Evolutionary conservation across 2,329 filamentous ascomycete species (phyloP), one percentile per base, ranked within the genome.

Genomic region (Cryphonectria carpinicola): DNA sequence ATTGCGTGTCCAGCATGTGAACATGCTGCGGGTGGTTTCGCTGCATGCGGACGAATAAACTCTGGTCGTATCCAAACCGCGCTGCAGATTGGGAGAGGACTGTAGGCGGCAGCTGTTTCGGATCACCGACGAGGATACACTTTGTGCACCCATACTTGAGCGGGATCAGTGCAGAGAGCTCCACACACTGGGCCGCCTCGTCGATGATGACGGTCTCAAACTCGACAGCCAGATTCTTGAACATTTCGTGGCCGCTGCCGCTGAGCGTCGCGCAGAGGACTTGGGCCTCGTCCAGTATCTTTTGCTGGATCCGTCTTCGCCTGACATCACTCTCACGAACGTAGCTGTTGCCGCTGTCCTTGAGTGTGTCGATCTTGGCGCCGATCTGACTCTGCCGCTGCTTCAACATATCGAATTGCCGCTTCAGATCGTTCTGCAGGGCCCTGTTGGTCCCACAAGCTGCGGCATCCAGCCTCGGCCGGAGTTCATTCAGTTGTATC

Each of bases 181-280:
- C 96, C 72, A 99, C 97, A 80, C 95, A 99, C 85, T 99, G 96
- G 22, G 96, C 96, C 4, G 96, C 96, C 82, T 99, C 96, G 77
- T 99, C 96, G 74, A 99, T 98, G 75, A 99, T 93, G 74, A 99
- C 96, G 0, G 96, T 98, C 81, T 99, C 96, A 75, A 99, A 99
- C 80, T 99, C 96, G 66, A 99, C 94, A 76, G 93, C 95, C 69
- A 99, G 83, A 76, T 92, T 92, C 81, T 95, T 94, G 83, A 99
- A 97, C 90, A 98, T 97, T 75, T 99, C 96, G 77, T 99, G 97
- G 4, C 96, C 96, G 80, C 92, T 95, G 76, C 95, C 96, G 80
- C 95, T 98, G 62, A 99, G 89, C 0, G 96, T 99, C 58, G 95
- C 93, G 80, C 96, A 99, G 41, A 99, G 89, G 66, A 99, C 92